These are phyloP conservation scores for Croton setiger DNA, from an alignment of 441 rosid genomes.

Conservation along the genomic window DNA sequence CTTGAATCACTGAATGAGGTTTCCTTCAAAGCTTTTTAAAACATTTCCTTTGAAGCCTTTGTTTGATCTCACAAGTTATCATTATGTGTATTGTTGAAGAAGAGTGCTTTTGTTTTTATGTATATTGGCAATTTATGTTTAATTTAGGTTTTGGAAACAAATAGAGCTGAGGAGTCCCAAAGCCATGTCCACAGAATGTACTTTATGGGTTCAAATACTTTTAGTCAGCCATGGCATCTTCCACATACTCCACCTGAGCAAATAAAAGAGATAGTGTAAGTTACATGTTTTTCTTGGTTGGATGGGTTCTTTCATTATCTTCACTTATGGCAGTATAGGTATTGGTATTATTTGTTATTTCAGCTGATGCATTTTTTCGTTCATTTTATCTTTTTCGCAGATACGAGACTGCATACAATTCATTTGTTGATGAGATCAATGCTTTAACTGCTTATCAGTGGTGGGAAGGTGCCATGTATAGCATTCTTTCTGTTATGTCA, in stretches of 20 bases:
- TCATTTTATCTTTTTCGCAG: constrained; percentile 38
- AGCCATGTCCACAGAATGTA: constrained; percentile 97
- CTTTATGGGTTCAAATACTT: constrained; percentile 96
- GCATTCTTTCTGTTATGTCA: constrained; percentile 73
- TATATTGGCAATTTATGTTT: constrained; percentile 12
- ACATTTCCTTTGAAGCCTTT: constrained; percentile 4
- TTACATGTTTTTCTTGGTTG: constrained; percentile 18
- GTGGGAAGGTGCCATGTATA: constrained; percentile 98
- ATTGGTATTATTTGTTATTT: constrained; percentile 15
- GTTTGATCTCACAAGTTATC: background rate
- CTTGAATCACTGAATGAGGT: constrained; percentile 99
- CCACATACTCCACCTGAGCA: constrained; percentile 95
- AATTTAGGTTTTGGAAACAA: constrained; percentile 91
- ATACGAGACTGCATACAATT: constrained; percentile 92
- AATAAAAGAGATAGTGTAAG: constrained; percentile 96
- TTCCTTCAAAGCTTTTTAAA: constrained; percentile 18
- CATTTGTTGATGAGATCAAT: constrained; percentile 97
- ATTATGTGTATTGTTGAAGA: background rate
- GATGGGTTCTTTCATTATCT: constrained; percentile 13
- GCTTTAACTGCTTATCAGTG: constrained; percentile 94
- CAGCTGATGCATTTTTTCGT: constrained; percentile 6
- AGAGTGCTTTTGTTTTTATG: background rate
- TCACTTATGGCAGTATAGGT: constrained; percentile 5
- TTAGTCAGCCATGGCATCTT: constrained; percentile 98
- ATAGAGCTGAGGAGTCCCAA: constrained; percentile 97